Evolutionary conservation across 2,329 filamentous ascomycete species (phyloP), one percentile per base, ranked within the genome.

Genomic region (Lojkania enalia): DNA sequence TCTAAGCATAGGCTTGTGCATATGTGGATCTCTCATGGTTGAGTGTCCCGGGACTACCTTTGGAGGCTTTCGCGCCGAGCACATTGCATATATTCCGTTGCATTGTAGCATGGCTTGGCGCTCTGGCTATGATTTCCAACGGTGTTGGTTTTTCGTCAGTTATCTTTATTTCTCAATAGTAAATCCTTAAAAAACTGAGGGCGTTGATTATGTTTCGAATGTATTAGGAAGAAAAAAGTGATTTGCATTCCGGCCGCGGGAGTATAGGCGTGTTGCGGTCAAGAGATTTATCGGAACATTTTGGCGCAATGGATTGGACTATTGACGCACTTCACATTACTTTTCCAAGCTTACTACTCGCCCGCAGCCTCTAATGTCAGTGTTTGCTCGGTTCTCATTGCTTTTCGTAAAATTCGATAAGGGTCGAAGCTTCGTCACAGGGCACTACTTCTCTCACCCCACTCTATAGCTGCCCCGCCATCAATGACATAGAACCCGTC

Each of bases 391-490:
- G 54, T 58, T 60, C n/a, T n/a, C n/a, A n/a, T n/a, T n/a, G n/a
- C n/a, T n/a, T 58, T 57, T 44, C 44, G 41, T 18, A 20, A 52
- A 50, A 54, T 55, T 58, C 48, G 54, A 59, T 60, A 58, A 63
- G 47, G 45, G 20, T 15, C 45, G 48, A 46, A 47, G 37, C 47
- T 39, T 43, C 36, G 39, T 39, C 41, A 25, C 39, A 37, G 42
- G 25, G 41, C 32, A 38, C 39, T 45, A 39, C 42, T 42, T 49
- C 46, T 45, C 46, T 37, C 39, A 53, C 52, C 55, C 54, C 47
- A 48, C 46, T 44, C 32, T 39, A 25, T 18, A 31, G 25, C 42
- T 49, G 49, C 54, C 57, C 57, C 52, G 52, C 44, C 52, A 49
- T 48, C 44, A 31, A 61, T 60, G 55, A 58, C 53, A 52, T 50